A percentile compares a stretch with the other conserved stretches of the same genome.
These are phyloP conservation scores for Citropsis articulata DNA, from an alignment of 345 rosid species.

Conservation along the genomic window DNA sequence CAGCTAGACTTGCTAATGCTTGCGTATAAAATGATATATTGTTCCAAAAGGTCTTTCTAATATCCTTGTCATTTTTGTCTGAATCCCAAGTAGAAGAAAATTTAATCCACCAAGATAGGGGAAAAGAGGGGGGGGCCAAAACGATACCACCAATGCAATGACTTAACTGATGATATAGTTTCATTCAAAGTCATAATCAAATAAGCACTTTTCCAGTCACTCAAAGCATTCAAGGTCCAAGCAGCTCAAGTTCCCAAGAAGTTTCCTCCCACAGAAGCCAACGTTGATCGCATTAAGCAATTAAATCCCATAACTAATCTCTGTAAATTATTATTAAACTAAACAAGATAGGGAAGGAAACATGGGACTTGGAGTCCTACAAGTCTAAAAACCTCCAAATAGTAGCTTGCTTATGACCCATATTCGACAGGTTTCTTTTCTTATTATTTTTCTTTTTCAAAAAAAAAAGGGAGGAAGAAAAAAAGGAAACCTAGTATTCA, in stretches of 20 bases:
- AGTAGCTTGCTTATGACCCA: conserved; percentile 14
- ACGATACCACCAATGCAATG: not conserved
- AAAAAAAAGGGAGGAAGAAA: too few species aligned
- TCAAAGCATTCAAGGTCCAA: not conserved
- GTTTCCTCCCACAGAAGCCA: conserved; percentile 7
- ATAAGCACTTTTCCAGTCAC: not conserved
- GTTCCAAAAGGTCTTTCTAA: not conserved
- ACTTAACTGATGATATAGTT: not conserved
- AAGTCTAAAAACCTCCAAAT: too few species aligned
- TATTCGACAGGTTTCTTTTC: conserved; percentile 7
- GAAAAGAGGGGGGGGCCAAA: not conserved
- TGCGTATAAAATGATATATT: not conserved
- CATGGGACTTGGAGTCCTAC: conserved; percentile 4
- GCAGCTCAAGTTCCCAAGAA: not conserved
- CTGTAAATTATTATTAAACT: not conserved
- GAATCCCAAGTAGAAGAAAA: not conserved
- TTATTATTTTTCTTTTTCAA: not conserved
- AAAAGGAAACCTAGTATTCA: conserved; percentile 18
- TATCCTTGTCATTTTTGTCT: not conserved
- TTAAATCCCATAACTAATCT: not conserved
- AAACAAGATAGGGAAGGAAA: not conserved
- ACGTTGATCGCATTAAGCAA: not conserved
- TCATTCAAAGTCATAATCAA: not conserved
- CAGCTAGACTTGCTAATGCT: not conserved
- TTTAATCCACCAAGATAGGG: not conserved